Conservation (phyloP, 2,329 filamentous ascomycete genomes). For the Cladosporium oxysporum region DNA sequence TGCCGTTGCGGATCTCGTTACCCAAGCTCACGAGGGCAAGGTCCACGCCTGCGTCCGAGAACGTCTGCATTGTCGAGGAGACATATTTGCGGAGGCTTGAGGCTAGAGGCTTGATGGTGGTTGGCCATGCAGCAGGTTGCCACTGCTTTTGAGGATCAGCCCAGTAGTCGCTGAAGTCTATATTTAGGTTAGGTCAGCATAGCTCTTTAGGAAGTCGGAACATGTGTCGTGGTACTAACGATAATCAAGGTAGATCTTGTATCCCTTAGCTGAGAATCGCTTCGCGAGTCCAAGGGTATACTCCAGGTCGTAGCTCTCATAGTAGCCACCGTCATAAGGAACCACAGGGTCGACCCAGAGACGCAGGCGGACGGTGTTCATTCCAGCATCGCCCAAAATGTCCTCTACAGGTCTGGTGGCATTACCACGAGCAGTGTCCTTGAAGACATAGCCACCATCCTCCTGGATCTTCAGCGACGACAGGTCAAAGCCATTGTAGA, state of each 20-base stretch:
- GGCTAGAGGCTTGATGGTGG: conserved; percentile 34
- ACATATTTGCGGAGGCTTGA: conserved; percentile 39
- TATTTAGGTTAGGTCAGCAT: neutral
- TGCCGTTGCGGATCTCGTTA: conserved; percentile 43
- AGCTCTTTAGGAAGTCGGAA: neutral
- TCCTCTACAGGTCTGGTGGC: conserved; percentile 39
- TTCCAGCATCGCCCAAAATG: conserved; percentile 40
- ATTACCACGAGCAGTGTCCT: conserved; percentile 41
- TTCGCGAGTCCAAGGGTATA: conserved; percentile 39
- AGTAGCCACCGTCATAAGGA: conserved; percentile 32
- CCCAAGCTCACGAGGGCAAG: conserved; percentile 46
- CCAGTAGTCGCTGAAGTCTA: conserved; percentile 36
- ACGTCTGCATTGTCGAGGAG: conserved; percentile 41
- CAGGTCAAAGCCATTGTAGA: conserved; percentile 45
- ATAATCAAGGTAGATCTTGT: conserved; percentile 42
- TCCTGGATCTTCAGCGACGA: conserved; percentile 42
- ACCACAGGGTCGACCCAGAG: conserved; percentile 36
- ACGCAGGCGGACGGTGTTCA: conserved; percentile 38
- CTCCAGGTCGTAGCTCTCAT: conserved; percentile 35
- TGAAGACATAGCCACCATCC: conserved; percentile 40
- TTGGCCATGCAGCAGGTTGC: conserved; percentile 40
- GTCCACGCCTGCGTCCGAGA: conserved; percentile 42
- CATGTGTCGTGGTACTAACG: conserved; percentile 10
- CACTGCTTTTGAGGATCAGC: conserved; percentile 42
- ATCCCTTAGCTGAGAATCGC: conserved; percentile 39